phyloP scores from a whole-genome alignment of 2,329 filamentous ascomycete genomes.

The Leptographium procerum region DNA sequence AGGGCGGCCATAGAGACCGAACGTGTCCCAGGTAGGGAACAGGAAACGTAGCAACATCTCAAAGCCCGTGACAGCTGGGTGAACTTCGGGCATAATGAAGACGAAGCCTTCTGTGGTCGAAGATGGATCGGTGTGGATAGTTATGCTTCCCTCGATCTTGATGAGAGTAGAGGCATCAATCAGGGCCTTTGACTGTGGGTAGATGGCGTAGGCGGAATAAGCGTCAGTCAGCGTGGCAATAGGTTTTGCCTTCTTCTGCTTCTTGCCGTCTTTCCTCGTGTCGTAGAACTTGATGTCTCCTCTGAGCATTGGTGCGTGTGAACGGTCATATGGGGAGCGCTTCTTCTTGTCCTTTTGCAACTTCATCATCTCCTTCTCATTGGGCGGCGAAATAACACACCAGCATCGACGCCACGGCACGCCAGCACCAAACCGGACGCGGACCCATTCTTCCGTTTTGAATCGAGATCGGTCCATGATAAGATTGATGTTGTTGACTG shows the following conservation, averaged over 20 bases:
- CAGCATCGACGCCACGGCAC: slow-evolving; percentile 95
- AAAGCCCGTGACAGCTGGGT: slow-evolving; percentile 84
- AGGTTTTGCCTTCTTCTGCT: slow-evolving; percentile 80
- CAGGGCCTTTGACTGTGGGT: slow-evolving; percentile 84
- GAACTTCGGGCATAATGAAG: slow-evolving; percentile 93
- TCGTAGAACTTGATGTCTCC: slow-evolving; percentile 95
- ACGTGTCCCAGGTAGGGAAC: slow-evolving; percentile 90
- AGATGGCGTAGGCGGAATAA: slow-evolving; percentile 88
- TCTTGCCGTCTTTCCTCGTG: slow-evolving; percentile 58
- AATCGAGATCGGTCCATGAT: slow-evolving; percentile 75
- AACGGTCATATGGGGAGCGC: slow-evolving; percentile 71
- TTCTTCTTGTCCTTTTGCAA: slow-evolving; percentile 73
- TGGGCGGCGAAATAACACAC: slow-evolving; percentile 86
- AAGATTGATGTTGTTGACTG: slow-evolving; percentile 75
- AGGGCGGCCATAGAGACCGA: slow-evolving; percentile 81
- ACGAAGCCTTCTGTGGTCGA: slow-evolving; percentile 84
- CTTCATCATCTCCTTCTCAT: slow-evolving; percentile 84
- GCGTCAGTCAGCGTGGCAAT: slow-evolving; percentile 88
- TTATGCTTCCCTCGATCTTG: slow-evolving; percentile 86
- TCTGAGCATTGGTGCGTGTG: slow-evolving; percentile 54
- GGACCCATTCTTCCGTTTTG: slow-evolving; percentile 82
- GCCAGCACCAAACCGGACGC: slow-evolving; percentile 88
- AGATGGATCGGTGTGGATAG: slow-evolving; percentile 69
- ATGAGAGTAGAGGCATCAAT: slow-evolving; percentile 91
- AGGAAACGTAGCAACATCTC: slow-evolving; percentile 91